Conservation (phyloP, 257 asterid species). For the Knoxia roxburghii region DNA sequence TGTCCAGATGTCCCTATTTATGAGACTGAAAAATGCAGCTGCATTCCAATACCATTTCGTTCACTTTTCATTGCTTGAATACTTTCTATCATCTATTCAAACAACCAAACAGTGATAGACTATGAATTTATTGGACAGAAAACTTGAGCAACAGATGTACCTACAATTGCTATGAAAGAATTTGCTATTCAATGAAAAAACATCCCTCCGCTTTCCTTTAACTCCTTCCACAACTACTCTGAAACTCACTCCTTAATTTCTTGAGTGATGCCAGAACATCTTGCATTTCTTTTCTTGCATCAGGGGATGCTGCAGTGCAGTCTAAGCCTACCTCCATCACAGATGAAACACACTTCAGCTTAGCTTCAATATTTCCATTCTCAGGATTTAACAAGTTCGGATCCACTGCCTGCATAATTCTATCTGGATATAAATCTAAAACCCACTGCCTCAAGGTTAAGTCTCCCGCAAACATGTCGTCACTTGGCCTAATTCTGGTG, state of each 20-base stretch:
- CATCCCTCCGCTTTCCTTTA: too few relatives aligned
- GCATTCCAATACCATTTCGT: too few relatives aligned
- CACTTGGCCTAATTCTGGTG: slow-evolving; percentile 9
- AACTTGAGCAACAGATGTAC: too few relatives aligned
- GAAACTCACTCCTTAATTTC: slow-evolving; percentile 9
- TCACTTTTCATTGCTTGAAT: too few relatives aligned
- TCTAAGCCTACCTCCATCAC: background rate
- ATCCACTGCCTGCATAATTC: slow-evolving; percentile 6
- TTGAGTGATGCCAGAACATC: background rate
- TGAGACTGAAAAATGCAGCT: too few relatives aligned
- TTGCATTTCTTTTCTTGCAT: slow-evolving; percentile 12
- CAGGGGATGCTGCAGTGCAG: slow-evolving; percentile 11
- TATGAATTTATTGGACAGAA: too few relatives aligned
- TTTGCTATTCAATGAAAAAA: too few relatives aligned
- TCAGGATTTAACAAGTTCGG: slow-evolving; percentile 7
- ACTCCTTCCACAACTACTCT: background rate
- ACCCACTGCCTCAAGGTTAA: slow-evolving; percentile 3
- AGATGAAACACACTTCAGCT: background rate
- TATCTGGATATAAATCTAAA: background rate
- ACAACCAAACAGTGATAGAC: too few relatives aligned
- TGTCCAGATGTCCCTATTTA: too few relatives aligned
- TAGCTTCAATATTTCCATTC: background rate
- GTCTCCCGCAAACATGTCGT: slow-evolving; percentile 4
- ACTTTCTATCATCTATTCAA: too few relatives aligned
- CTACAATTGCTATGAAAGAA: too few relatives aligned